Percentiles rank a stretch among this genome's conserved stretches.
Evolutionary conservation across 2,329 filamentous ascomycete genomes (phyloP).

Genomic region (Beauveria medogensis): DNA sequence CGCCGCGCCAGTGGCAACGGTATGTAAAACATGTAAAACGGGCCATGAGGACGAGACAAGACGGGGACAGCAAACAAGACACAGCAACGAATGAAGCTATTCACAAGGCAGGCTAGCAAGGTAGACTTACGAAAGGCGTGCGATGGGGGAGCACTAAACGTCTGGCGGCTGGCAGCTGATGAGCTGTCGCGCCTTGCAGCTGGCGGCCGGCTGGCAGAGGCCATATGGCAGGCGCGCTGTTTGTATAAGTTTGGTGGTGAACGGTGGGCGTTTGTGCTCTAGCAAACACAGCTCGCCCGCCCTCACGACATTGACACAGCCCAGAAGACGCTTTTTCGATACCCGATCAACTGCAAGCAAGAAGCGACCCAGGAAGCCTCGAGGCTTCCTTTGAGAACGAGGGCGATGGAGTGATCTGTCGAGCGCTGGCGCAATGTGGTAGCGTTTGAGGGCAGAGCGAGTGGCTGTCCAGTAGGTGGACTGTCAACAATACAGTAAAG

Average conservation of each 20-base stretch:
- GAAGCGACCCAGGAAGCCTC: neutral
- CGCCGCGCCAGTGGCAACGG: slow-evolving; percentile 1
- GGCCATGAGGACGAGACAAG: neutral
- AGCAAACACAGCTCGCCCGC: slow-evolving; percentile 1
- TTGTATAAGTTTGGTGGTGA: neutral
- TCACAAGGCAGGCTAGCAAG: neutral
- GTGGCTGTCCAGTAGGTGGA: neutral
- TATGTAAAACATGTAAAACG: neutral
- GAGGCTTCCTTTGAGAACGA: neutral
- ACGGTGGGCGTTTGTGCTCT: neutral
- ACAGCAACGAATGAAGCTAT: slow-evolving; percentile 3
- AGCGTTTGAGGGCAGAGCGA: neutral
- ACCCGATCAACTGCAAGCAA: neutral
- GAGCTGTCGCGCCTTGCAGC: slow-evolving; percentile 7
- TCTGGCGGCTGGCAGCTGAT: neutral
- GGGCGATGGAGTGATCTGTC: neutral
- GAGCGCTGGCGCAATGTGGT: neutral
- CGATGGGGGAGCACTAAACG: slow-evolving; percentile 1
- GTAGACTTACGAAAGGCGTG: slow-evolving; percentile 9
- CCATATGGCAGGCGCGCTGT: slow-evolving; percentile 2
- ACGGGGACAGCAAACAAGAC: neutral
- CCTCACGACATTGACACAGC: slow-evolving; percentile 2
- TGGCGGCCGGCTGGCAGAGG: slow-evolving; percentile 8
- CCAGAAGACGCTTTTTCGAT: neutral
- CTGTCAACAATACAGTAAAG: neutral